A percentile compares a stretch with the other conserved stretches of the same genome.
Conservation (phyloP, 495 filamentous ascomycete genomes). For the Penicillium nucicola region DNA sequence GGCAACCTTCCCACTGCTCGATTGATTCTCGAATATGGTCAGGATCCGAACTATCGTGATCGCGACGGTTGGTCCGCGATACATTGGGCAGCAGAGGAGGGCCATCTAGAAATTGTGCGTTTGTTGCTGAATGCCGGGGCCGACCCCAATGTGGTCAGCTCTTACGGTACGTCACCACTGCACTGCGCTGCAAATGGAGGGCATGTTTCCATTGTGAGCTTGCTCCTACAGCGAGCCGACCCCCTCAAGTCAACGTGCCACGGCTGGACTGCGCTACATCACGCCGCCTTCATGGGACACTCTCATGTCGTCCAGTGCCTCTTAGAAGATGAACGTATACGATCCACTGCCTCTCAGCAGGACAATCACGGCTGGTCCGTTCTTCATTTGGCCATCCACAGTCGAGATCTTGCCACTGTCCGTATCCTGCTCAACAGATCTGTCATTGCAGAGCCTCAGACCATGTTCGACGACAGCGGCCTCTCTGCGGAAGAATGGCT, state of each 20-base stretch:
- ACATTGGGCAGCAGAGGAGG: slow-evolving; percentile 29
- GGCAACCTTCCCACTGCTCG: slow-evolving; percentile 14
- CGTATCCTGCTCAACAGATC: slow-evolving; percentile 20
- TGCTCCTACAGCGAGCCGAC: slow-evolving; percentile 25
- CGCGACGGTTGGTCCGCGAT: slow-evolving; percentile 30
- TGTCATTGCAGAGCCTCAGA: slow-evolving; percentile 18
- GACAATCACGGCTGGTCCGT: slow-evolving; percentile 34
- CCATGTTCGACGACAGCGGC: slow-evolving; percentile 24
- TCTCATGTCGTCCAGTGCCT: slow-evolving; percentile 17
- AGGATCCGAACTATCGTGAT: slow-evolving; percentile 21
- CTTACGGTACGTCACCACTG: slow-evolving; percentile 28
- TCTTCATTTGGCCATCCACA: slow-evolving; percentile 30
- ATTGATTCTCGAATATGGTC: slow-evolving; percentile 13
- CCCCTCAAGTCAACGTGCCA: slow-evolving; percentile 28
- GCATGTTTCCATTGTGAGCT: slow-evolving; percentile 23
- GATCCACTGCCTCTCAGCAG: slow-evolving; percentile 22
- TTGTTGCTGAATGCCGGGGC: slow-evolving; percentile 21
- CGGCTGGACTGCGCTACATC: slow-evolving; percentile 22
- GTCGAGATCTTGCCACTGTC: slow-evolving; percentile 24
- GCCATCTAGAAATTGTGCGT: slow-evolving; percentile 29
- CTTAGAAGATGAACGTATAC: slow-evolving; percentile 18
- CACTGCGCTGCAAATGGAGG: slow-evolving; percentile 33
- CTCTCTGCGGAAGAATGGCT: slow-evolving; percentile 34
- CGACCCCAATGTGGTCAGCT: slow-evolving; percentile 26
- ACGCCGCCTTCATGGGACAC: slow-evolving; percentile 20